Conservation (phyloP, 1,139 yeast species). For the Kazachstania sp. region DNA sequence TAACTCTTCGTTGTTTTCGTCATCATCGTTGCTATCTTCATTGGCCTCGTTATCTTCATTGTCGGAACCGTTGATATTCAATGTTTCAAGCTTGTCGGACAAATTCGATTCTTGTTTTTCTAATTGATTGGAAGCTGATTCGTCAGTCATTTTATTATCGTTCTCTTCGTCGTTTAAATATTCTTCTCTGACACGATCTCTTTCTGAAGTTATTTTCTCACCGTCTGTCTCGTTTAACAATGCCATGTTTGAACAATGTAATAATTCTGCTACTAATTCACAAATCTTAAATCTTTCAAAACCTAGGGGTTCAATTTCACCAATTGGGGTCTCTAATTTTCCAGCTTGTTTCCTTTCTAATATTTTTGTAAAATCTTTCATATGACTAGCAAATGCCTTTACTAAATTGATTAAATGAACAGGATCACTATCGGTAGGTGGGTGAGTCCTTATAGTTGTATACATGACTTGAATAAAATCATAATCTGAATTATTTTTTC, state of each 20-base stretch:
- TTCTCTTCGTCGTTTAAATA: conserved; percentile 5
- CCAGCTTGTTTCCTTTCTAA: conserved; percentile 25
- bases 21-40: not conserved
- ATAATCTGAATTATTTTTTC: conserved; percentile 93
- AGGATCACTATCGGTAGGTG: conserved; percentile 91
- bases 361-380: conserved; percentile 57
- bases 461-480: conserved; percentile 82
- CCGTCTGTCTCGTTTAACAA: conserved; percentile 78
- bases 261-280: conserved; percentile 85
- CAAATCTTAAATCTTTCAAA: conserved; percentile 93
- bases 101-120: not conserved
- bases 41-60: not conserved
- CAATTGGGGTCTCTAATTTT: conserved; percentile 56
- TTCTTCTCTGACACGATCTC: conserved; percentile 55
- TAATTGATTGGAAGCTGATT: not conserved
- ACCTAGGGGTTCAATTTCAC: conserved; percentile 78
- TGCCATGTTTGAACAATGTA: conserved; percentile 95
- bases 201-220: conserved; percentile 61
- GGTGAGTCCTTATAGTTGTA: conserved; percentile 81
- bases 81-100: not conserved
- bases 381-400: conserved; percentile 64
- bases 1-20: not conserved
- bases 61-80: not conserved
- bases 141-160: not conserved
- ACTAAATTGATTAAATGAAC: conserved; percentile 84